These are phyloP conservation scores for Pilasporangium apinafurcum DNA, from an alignment of 352 stramenopile genomes.

Conservation along the genomic window DNA sequence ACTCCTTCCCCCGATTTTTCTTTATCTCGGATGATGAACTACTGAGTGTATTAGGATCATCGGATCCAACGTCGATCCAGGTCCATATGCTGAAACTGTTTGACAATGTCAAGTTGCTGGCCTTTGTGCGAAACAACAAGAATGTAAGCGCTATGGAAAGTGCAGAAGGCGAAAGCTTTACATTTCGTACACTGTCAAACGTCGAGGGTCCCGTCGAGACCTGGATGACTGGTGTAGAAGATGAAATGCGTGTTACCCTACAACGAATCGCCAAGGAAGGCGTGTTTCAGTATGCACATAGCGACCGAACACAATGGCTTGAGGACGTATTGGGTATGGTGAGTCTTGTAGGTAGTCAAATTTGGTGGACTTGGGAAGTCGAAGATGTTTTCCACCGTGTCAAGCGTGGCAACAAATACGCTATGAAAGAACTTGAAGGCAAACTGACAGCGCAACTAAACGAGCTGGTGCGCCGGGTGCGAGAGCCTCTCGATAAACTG, in stretches of 20 bases:
- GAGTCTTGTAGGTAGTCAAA: conserved; percentile 87
- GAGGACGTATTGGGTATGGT: conserved; percentile 90
- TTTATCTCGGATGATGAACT: conserved; percentile 94
- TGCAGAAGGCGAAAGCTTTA: conserved; percentile 88
- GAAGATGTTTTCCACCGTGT: conserved; percentile 91
- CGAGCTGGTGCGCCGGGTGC: conserved; percentile 87
- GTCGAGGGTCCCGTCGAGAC: conserved; percentile 90
- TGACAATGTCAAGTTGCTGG: conserved; percentile 91
- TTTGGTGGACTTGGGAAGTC: conserved; percentile 94
- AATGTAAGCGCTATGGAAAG: conserved; percentile 88
- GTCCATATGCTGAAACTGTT: conserved; percentile 95
- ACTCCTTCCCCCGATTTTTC: conserved; percentile 91
- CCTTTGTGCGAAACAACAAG: conserved; percentile 88
- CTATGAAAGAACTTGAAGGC: conserved; percentile 90
- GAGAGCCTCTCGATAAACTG: conserved; percentile 78
- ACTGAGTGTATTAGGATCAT: conserved; percentile 87
- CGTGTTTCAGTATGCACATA: conserved; percentile 89
- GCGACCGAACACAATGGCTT: conserved; percentile 84
- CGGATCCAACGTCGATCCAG: conserved; percentile 90
- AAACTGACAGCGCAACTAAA: conserved; percentile 89
- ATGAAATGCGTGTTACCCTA: conserved; percentile 86
- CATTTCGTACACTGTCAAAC: conserved; percentile 61
- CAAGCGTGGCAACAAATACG: conserved; percentile 89
- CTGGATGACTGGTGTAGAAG: conserved; percentile 92
- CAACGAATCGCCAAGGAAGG: conserved; percentile 90